Conservation (phyloP, 1,139 yeast genomes). For the Pichia sp. region DNA sequence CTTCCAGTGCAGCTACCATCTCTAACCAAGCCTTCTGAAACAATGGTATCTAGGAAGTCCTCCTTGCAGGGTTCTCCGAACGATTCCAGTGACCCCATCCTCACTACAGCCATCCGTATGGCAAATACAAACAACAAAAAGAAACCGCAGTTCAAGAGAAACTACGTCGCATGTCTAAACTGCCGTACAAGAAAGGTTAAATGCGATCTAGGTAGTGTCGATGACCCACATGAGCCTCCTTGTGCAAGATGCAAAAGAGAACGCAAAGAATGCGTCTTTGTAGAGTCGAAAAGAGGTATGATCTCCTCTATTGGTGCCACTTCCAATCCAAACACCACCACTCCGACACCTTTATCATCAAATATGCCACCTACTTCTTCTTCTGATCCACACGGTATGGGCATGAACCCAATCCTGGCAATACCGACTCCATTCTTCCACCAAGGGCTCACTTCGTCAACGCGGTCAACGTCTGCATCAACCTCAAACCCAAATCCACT, state of each 20-base stretch:
- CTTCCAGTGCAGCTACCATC: too few relatives aligned
- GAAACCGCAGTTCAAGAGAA: slow-evolving; percentile 33
- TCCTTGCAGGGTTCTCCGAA: too few relatives aligned
- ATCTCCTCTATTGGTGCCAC: not conserved
- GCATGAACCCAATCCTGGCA: slow-evolving; percentile 9
- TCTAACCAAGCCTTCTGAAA: too few relatives aligned
- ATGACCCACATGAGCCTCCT: slow-evolving; percentile 70
- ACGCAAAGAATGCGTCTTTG: slow-evolving; percentile 72
- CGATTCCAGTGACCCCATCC: too few relatives aligned
- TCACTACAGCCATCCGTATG: too few relatives aligned
- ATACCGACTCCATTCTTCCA: slow-evolving; percentile 10
- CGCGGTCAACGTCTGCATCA: too few relatives aligned
- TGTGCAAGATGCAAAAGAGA: slow-evolving; percentile 83
- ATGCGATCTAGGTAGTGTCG: slow-evolving; percentile 76
- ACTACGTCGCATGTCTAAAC: slow-evolving; percentile 76
- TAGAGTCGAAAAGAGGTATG: slow-evolving; percentile 45
- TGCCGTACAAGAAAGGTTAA: slow-evolving; percentile 78
- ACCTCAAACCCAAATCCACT: slow-evolving; percentile 2
- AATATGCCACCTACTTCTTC: too few relatives aligned
- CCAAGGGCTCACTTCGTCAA: too few relatives aligned
- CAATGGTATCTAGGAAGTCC: too few relatives aligned
- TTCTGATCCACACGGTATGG: not conserved
- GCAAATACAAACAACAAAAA: too few relatives aligned
- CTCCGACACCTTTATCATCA: not conserved
- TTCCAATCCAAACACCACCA: slow-evolving; percentile 2